phyloP scores from a whole-genome alignment of 495 filamentous ascomycete species.

The Aspergillus funiculosus region DNA sequence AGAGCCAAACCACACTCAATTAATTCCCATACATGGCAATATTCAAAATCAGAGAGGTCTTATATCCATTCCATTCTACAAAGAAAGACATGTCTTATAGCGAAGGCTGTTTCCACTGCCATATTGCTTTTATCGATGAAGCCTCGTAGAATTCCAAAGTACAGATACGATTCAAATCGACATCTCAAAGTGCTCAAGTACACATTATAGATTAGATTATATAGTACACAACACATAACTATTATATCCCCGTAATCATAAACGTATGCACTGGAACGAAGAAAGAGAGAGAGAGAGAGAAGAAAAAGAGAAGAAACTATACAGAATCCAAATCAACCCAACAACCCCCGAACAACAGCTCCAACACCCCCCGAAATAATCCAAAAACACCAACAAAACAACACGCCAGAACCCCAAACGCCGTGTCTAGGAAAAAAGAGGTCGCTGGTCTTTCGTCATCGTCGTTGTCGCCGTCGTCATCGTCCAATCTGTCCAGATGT shows the following conservation, averaged over 20 bases:
- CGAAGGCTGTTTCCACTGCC: too few relatives aligned
- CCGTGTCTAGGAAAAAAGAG: conserved; percentile 22
- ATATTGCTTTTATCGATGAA: too few relatives aligned
- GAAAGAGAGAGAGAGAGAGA: background rate
- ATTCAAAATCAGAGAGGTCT: too few relatives aligned
- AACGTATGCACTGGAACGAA: background rate
- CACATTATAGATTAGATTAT: background rate
- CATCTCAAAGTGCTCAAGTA: too few relatives aligned
- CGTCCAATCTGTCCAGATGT: background rate
- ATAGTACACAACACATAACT: too few relatives aligned
- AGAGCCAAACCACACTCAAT: too few relatives aligned
- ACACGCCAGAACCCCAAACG: conserved; percentile 20
- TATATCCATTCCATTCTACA: too few relatives aligned
- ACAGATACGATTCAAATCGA: too few relatives aligned
- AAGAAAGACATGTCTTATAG: too few relatives aligned
- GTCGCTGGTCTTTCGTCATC: background rate
- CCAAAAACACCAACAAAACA: conserved; percentile 18
- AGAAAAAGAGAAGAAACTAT: background rate
- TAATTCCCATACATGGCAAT: too few relatives aligned
- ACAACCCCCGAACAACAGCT: background rate
- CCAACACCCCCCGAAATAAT: conserved; percentile 11
- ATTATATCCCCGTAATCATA: background rate
- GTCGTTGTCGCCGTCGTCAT: background rate
- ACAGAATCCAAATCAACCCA: background rate
- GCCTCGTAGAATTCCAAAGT: too few relatives aligned